Evolutionary conservation across 768 basidiomycete species (phyloP), one percentile per base, ranked within the genome.

Genomic region (Termitomyces eurrhizus): DNA sequence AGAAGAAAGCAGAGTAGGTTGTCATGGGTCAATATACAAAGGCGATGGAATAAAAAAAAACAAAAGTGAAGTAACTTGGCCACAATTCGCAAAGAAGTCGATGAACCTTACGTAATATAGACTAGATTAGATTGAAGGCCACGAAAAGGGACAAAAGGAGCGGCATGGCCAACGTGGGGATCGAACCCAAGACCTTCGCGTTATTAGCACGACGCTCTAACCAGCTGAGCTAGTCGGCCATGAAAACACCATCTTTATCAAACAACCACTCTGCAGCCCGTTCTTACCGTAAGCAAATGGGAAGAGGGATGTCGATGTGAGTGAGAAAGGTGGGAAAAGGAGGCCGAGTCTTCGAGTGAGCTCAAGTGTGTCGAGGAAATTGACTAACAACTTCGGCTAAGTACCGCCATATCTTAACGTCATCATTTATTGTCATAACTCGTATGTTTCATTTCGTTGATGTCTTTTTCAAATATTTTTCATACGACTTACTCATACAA

Each of bases 161-260:
- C n/a, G 5, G n/a, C 7, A 18, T 80, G 80, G 80, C 80, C 80
- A 79, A 79, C 78, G 79, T 80, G 82, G 81, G 81, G 81, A 77
- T 83, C 82, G 82, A 83, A 83, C 82, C 83, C 83, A 83, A 80
- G 83, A 84, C 82, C 83, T 83, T 82, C 80, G 83, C 80, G 81
- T 84, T 83, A 85, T 85, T 87, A 87, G 86, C 83, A 85, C 86
- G 81, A 86, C 86, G 87, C 86, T 88, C 86, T 87, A 88, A 88
- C 87, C 87, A 87, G 77, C 87, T 88, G 87, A 88, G 86, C 86
- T 87, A 88, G 83, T 81, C 84, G 85, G 85, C 86, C 85, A 37
- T 52, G 29, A 35, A 35, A 21, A 21, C 21, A 21, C 21, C 21
- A 21, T 21, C 21, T 21, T 21, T 21, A 21, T 21, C 29, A 29